These are phyloP conservation scores for Globisporangium ultimum DNA, from an alignment of 352 stramenopile species.

Conservation along the genomic window DNA sequence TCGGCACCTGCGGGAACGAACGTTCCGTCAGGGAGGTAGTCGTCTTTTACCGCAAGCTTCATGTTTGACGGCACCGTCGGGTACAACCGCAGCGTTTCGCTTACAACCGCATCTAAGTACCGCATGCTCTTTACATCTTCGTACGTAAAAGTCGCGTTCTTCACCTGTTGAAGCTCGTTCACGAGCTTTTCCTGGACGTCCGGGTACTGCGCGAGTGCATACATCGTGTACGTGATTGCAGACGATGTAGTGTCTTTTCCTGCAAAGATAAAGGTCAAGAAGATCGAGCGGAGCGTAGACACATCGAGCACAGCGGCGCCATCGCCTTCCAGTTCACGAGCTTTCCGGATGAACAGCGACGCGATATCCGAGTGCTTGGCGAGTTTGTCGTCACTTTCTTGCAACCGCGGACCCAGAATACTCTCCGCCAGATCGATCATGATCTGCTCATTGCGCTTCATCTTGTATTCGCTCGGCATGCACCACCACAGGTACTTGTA, in stretches of 20 bases:
- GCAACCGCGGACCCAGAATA: conserved; percentile 32
- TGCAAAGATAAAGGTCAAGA: background rate
- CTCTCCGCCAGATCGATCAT: conserved; percentile 37
- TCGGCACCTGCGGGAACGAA: conserved; percentile 50
- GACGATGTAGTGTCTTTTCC: background rate
- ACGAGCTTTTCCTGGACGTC: conserved; percentile 48
- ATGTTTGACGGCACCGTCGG: conserved; percentile 68
- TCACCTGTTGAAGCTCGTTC: conserved; percentile 27
- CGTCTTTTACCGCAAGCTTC: conserved; percentile 24
- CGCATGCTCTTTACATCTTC: conserved; percentile 52
- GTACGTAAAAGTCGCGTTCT: conserved; percentile 29
- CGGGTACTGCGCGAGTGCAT: conserved; percentile 57
- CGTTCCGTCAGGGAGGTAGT: conserved; percentile 8
- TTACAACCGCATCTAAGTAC: conserved; percentile 68
- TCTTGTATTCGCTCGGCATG: no score
- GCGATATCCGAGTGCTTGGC: conserved; percentile 34
- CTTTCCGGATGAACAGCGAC: conserved; percentile 52
- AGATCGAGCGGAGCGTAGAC: conserved; percentile 1
- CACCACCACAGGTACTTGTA: conserved; percentile 56
- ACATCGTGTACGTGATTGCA: conserved; percentile 27
- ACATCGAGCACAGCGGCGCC: background rate
- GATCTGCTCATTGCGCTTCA: conserved; percentile 19
- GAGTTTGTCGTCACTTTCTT: conserved; percentile 27
- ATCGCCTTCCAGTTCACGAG: conserved; percentile 18
- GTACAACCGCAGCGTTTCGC: conserved; percentile 71